A percentile compares a stretch with the other conserved stretches of the same genome.
These are phyloP conservation scores for Kuraishia molischiana DNA, from an alignment of 805 yeast genomes.

Conservation along the genomic window DNA sequence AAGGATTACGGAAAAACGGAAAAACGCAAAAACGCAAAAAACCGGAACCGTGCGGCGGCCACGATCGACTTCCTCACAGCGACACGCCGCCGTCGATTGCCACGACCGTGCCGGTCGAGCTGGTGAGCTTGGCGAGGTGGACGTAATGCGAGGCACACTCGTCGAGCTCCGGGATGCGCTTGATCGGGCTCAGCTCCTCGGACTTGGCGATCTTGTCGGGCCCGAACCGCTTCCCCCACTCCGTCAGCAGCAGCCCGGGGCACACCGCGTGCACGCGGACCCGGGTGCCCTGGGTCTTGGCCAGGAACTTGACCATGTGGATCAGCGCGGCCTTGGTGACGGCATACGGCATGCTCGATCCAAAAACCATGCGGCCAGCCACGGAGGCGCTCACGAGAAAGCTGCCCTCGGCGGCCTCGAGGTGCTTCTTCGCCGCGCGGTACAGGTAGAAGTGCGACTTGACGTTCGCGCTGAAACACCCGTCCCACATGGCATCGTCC, in stretches of 20 bases:
- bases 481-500: constrained; percentile 24
- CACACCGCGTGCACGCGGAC: constrained; percentile 2
- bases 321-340: constrained; percentile 8
- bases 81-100: constrained; percentile 17
- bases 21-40: too few species aligned
- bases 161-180: constrained; percentile 14
- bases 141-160: constrained; percentile 18
- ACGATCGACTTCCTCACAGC: not conserved
- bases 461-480: constrained; percentile 18
- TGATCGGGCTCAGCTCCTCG: constrained; percentile 11
- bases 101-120: constrained; percentile 17
- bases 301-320: constrained; percentile 3
- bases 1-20: too few species aligned
- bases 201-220: constrained; percentile 9
- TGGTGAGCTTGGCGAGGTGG: constrained; percentile 11
- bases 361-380: constrained; percentile 19
- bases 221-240: constrained; percentile 18
- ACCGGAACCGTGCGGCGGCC: not conserved
- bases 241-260: constrained; percentile 3
- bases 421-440: constrained; percentile 16
- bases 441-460: constrained; percentile 21
- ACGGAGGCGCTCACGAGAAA: constrained; percentile 19
- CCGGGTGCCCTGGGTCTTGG: constrained; percentile 2
- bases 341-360: constrained; percentile 24
- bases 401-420: constrained; percentile 17